Base-by-base conservation (phyloP, 305 asterid genomes). In the Fraxinus xanthoxyloides region DNA sequence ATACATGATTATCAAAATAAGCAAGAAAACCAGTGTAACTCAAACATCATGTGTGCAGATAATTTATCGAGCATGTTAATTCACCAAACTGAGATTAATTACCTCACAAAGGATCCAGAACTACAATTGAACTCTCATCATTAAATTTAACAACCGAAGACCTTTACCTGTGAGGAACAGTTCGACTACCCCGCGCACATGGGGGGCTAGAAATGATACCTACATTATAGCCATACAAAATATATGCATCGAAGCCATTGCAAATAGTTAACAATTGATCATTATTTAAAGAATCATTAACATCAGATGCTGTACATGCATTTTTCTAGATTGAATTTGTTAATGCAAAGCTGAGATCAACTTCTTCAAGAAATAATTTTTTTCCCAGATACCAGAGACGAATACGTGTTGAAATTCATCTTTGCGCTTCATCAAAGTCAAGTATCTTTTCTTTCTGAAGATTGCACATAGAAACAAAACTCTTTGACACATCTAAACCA, bases 381-480 rank as follows among this genome's bases (percentile, higher is more conserved):
- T 84, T 61, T 61, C 79, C 75, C 36, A 80, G 83, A 79, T 83
- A 35, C 56, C 67, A 32, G 80, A 54, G 36, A 61, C 31, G 4
- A 59, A 17, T 21, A 17, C 3, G 7, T 36, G 38, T 23, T 77
- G 43, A 21, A 36, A 36, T 36, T 82, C 82, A 77, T 28, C 51
- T 36, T 76, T 31, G 28, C 51, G 30, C 56, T 72, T 74, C 82
- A 74, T 75, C 79, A 78, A 75, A 32, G 36, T 61, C 79, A 81
- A 75, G 65, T 17, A 78, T 23, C 12, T 72, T 72, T 72, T 34
- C 76, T 34, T 72, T 72, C 43, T 17, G 76, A 34, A 17, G 24
- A 77, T 75, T 75, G 67, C 46, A 12, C 48, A 13, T 32, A 61
- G 65, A 30, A 40, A 61, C 78, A 54, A 12, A 78, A 76, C 43